Evolutionary conservation across 768 basidiomycete species (phyloP), one percentile per base, ranked within the genome.

Genomic region (Phylloporus arenicola): DNA sequence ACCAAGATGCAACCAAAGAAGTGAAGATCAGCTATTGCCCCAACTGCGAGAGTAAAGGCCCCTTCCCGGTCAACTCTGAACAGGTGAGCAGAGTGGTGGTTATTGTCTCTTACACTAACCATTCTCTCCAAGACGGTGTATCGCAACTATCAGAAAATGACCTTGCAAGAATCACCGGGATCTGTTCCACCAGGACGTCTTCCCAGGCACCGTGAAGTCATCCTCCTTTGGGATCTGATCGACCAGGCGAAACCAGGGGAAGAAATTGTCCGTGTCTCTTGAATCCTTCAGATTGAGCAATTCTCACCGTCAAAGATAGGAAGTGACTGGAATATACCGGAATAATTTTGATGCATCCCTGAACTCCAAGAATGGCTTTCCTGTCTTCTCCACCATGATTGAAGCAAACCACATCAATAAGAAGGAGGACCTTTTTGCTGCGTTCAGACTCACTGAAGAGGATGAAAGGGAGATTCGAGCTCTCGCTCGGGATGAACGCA

Each of bases 361-460:
- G 59, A 99, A 99, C 68, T 84, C 92, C 24, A 98, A 98, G 72
- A 98, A 99, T 59, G 96, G 96, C 7, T 99, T 99, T 74, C 96
- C 96, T 2, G 96, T 99, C 29, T 99, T 99, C 74, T 96, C 93
- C 9, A 99, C 96, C 19, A 80, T 99, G 56, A 87, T 99, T 50
- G 96, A 98, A 67, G 96, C 94, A 16, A 99, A 99, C 68, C 94
- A 98, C 65, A 76, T 99, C 64, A 97, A 96, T 75, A 97, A 98
- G 76, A 98, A 98, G 69, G 95, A 98, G 70, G 96, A 99, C 63
- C 79, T 95, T 16, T 98, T 97, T 60, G 95, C 96, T n/a, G 94
- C 96, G 4, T 94, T 96, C 76, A 82, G 92, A 25, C 78, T 99
- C 20, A 97, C 94, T 0, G 95, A 98, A 66, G 96, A 98, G 60